phyloP scores from a whole-genome alignment of 2,329 filamentous ascomycete species.

The Bimuria novae-zelandiae region DNA sequence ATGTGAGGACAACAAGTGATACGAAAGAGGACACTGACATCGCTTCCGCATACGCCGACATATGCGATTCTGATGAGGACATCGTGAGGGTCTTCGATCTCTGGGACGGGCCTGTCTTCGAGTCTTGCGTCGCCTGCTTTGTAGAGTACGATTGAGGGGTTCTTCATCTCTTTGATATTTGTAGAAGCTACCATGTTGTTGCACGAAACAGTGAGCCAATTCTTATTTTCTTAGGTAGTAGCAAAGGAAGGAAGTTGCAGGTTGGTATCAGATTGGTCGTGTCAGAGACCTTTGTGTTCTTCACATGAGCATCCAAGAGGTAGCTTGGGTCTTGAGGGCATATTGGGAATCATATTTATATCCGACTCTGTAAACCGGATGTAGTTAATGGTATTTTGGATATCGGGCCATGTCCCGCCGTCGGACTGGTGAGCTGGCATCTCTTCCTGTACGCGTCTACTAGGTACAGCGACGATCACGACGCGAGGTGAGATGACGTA shows the following conservation, averaged over 20 bases:
- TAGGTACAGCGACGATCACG: not conserved
- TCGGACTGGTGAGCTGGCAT: not conserved
- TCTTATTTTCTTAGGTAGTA: too few relatives aligned
- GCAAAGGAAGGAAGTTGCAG: too few relatives aligned
- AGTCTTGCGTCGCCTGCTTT: slow-evolving; percentile 44
- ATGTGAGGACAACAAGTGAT: too few relatives aligned
- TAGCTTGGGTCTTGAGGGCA: too few relatives aligned
- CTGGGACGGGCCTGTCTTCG: slow-evolving; percentile 46
- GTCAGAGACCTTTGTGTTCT: too few relatives aligned
- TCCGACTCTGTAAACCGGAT: too few relatives aligned
- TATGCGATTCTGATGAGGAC: slow-evolving; percentile 52
- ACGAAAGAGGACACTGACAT: slow-evolving; percentile 18
- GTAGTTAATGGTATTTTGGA: not conserved
- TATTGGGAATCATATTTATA: not conserved
- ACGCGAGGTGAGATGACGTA: not conserved
- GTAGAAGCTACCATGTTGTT: not conserved
- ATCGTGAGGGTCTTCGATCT: slow-evolving; percentile 43
- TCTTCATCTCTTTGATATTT: slow-evolving; percentile 29
- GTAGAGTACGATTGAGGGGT: slow-evolving; percentile 51
- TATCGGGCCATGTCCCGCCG: slow-evolving; percentile 13
- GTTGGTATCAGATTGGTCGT: too few relatives aligned
- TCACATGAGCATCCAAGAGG: too few relatives aligned
- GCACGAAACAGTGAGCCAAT: not conserved
- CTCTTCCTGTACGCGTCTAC: not conserved
- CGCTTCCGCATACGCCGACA: slow-evolving; percentile 51